Conservation (phyloP, 768 basidiomycete genomes). For the Steccherinum ochraceum region DNA sequence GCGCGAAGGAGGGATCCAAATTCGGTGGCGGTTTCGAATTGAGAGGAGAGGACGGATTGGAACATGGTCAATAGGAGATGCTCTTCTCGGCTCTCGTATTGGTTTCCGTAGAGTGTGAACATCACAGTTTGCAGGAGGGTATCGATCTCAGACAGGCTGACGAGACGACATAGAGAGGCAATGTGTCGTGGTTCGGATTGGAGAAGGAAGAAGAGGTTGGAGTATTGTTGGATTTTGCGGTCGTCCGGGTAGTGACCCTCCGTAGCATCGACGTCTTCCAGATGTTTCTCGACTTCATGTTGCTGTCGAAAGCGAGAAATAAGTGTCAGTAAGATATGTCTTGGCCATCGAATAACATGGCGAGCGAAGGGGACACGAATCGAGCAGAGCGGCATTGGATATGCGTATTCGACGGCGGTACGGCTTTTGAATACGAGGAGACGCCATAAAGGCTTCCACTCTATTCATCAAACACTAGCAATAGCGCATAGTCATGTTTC, state of each 20-base stretch:
- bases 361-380: too few relatives aligned
- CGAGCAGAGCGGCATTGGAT: too few relatives aligned
- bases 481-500: too few relatives aligned
- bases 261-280: conserved; percentile 92
- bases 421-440: too few relatives aligned
- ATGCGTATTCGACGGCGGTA: too few relatives aligned
- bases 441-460: too few relatives aligned
- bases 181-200: conserved; percentile 98
- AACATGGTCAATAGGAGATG: conserved; percentile 99
- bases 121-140: conserved; percentile 99
- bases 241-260: conserved; percentile 94
- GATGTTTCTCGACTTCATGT: conserved; percentile 89
- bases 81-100: conserved; percentile 83
- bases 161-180: conserved; percentile 92
- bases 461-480: too few relatives aligned
- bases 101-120: conserved; percentile 99
- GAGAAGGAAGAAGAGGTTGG: conserved; percentile 97
- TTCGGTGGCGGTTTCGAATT: conserved; percentile 98
- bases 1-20: conserved; percentile 98
- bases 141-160: conserved; percentile 95
- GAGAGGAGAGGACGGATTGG: conserved; percentile 95
- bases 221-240: conserved; percentile 90
- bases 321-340: conserved; percentile 13
- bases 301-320: conserved; percentile 45
- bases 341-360: too few relatives aligned